These are phyloP conservation scores for Coniella vitis DNA, from an alignment of 2,329 filamentous ascomycete genomes.

Conservation along the genomic window DNA sequence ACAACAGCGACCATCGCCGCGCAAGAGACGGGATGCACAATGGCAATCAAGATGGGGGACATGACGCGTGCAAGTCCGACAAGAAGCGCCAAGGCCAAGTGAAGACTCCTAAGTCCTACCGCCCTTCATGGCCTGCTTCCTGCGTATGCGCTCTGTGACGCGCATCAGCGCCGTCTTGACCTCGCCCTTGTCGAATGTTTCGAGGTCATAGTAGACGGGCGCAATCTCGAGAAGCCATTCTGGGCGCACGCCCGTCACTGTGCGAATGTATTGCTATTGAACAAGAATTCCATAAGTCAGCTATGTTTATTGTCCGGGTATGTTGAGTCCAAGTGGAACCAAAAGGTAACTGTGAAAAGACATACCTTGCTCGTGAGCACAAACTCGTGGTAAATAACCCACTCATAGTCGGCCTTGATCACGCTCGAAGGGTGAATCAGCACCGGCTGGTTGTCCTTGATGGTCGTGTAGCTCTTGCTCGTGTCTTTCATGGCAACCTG, in stretches of 20 bases:
- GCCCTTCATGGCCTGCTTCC: slow-evolving; percentile 51
- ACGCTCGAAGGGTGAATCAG: slow-evolving; percentile 91
- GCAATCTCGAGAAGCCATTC: slow-evolving; percentile 97
- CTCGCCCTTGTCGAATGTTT: slow-evolving; percentile 77
- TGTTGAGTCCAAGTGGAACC: no score
- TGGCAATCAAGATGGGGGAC: no score
- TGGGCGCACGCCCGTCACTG: slow-evolving; percentile 81
- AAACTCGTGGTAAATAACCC: slow-evolving; percentile 98
- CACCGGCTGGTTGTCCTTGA: slow-evolving; percentile 94
- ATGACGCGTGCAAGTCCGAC: no score
- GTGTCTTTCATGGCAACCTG: slow-evolving; percentile 93
- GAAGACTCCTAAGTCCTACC: slow-evolving; percentile 20
- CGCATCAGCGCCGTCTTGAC: slow-evolving; percentile 62
- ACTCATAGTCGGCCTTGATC: slow-evolving; percentile 80
- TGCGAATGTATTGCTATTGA: slow-evolving; percentile 89
- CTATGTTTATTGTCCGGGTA: no score
- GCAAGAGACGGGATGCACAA: no score
- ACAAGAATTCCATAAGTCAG: not conserved
- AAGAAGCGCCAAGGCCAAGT: no score
- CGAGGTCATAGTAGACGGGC: slow-evolving; percentile 83
- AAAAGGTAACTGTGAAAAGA: no score
- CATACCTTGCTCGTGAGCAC: slow-evolving; percentile 66
- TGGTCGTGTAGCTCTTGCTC: slow-evolving; percentile 86
- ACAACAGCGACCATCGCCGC: not conserved
- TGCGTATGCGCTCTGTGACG: slow-evolving; percentile 52